Evolutionary conservation across 169 alveolate species (phyloP).

Genomic region (Cryptosporidium tyzzeri): DNA sequence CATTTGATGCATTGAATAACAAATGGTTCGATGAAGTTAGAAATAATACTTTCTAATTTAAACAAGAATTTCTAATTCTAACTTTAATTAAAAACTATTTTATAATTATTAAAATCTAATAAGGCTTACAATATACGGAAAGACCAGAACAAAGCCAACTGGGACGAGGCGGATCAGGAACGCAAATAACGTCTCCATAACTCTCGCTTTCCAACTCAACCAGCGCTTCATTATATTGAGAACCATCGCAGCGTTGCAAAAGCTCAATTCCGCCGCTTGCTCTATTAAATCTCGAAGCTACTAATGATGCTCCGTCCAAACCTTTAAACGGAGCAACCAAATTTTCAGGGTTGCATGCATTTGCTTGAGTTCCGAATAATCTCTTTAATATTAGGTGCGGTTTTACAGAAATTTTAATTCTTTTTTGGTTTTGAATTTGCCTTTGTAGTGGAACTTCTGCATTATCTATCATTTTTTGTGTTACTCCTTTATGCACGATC

Average conservation of each 20-base stretch:
- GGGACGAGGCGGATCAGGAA: slow-evolving; percentile 71
- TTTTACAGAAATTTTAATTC: slow-evolving; percentile 53
- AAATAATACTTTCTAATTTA: background rate
- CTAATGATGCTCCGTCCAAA: slow-evolving; percentile 56
- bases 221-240: slow-evolving; percentile 49
- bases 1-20: slow-evolving; percentile 55
- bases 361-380: slow-evolving; percentile 55
- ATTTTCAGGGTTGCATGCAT: slow-evolving; percentile 74
- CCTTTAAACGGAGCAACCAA: slow-evolving; percentile 75
- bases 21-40: slow-evolving; percentile 68
- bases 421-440: background rate
- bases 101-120: slow-evolving; percentile 1
- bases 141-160: slow-evolving; percentile 72
- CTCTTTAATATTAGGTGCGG: slow-evolving; percentile 65
- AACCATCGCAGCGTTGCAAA: slow-evolving; percentile 69
- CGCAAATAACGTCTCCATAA: slow-evolving; percentile 61
- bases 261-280: slow-evolving; percentile 71
- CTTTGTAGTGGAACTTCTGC: slow-evolving; percentile 67
- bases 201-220: slow-evolving; percentile 52
- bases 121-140: slow-evolving; percentile 59
- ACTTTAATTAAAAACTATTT: background rate
- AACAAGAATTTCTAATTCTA: background rate
- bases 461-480: slow-evolving; percentile 54
- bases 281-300: slow-evolving; percentile 73
- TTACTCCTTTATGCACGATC: slow-evolving; percentile 69